Evolutionary conservation across 1,139 yeast species (phyloP).

Genomic region (Trichomonascaceae sp.): DNA sequence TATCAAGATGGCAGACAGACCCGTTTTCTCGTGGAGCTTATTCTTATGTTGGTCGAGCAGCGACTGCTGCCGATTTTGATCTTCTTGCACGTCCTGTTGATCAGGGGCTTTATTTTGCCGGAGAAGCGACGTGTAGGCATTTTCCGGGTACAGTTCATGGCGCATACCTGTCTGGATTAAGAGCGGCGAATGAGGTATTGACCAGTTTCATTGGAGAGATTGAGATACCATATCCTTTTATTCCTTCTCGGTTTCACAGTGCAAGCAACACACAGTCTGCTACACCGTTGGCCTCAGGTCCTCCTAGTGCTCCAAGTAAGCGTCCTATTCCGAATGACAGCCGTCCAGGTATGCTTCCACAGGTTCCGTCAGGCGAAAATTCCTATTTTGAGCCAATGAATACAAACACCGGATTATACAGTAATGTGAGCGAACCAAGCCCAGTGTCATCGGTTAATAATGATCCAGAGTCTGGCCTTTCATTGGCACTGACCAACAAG

Average conservation of each 20-base stretch:
- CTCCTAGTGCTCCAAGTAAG: slow-evolving; percentile 6
- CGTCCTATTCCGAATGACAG: slow-evolving; percentile 7
- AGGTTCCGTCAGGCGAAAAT: slow-evolving; percentile 5
- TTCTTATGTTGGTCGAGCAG: slow-evolving; percentile 39
- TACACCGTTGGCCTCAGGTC: slow-evolving; percentile 1
- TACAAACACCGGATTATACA: slow-evolving; percentile 1
- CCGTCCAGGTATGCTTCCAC: slow-evolving; percentile 1
- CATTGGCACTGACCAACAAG: background rate
- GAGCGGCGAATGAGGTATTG: slow-evolving; percentile 39
- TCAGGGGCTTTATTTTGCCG: slow-evolving; percentile 38
- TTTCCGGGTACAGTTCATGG: slow-evolving; percentile 43
- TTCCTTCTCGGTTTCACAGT: slow-evolving; percentile 20
- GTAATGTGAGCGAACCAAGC: slow-evolving; percentile 4
- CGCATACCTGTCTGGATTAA: slow-evolving; percentile 39
- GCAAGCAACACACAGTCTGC: slow-evolving; percentile 3
- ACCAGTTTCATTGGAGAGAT: slow-evolving; percentile 37
- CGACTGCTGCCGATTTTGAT: slow-evolving; percentile 40
- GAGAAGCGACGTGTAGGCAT: slow-evolving; percentile 40
- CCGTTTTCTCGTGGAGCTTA: slow-evolving; percentile 37
- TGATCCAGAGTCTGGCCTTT: slow-evolving; percentile 10
- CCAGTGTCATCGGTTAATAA: slow-evolving; percentile 6
- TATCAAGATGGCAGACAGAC: slow-evolving; percentile 41
- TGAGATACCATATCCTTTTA: slow-evolving; percentile 35
- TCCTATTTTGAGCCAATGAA: slow-evolving; percentile 5
- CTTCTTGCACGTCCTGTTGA: slow-evolving; percentile 36